Percentiles rank a stretch among this genome's conserved stretches.
These are phyloP conservation scores for Euphorbia corollata DNA, from an alignment of 441 rosid genomes.

Conservation along the genomic window DNA sequence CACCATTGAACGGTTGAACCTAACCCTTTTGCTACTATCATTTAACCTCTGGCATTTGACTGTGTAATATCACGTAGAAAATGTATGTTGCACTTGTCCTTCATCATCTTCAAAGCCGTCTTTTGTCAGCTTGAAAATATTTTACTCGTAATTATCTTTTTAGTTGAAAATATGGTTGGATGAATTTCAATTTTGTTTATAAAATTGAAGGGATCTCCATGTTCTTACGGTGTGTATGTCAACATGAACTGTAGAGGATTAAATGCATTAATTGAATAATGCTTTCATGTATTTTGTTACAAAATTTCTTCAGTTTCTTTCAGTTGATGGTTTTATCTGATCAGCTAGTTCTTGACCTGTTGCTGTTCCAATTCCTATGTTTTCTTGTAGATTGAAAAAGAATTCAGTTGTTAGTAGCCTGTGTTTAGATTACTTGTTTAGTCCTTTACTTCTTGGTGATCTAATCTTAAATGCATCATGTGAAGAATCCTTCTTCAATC, in stretches of 20 bases:
- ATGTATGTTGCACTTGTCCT: not conserved
- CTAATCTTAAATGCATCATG: not conserved
- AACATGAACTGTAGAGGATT: not conserved
- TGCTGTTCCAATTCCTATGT: not conserved
- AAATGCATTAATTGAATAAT: not conserved
- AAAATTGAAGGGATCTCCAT: not conserved
- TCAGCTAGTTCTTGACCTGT: not conserved
- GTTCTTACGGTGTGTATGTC: not conserved
- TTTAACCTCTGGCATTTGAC: not conserved
- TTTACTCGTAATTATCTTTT: not conserved
- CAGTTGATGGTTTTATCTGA: not conserved
- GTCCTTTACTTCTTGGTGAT: not conserved
- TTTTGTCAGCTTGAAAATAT: not conserved
- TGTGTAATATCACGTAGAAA: not conserved
- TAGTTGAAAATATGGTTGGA: not conserved
- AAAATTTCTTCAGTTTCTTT: not conserved
- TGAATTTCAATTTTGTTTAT: not conserved
- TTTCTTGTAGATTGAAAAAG: not conserved
- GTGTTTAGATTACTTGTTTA: not conserved
- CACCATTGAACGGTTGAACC: constrained; percentile 7
- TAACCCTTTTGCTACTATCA: not conserved
- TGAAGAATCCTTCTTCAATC: too few relatives aligned
- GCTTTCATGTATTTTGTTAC: not conserved
- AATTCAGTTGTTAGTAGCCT: not conserved
- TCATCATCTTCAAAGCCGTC: not conserved